Evolutionary conservation across 768 basidiomycete species (phyloP).

Genomic region (Pisolithus sp.): DNA sequence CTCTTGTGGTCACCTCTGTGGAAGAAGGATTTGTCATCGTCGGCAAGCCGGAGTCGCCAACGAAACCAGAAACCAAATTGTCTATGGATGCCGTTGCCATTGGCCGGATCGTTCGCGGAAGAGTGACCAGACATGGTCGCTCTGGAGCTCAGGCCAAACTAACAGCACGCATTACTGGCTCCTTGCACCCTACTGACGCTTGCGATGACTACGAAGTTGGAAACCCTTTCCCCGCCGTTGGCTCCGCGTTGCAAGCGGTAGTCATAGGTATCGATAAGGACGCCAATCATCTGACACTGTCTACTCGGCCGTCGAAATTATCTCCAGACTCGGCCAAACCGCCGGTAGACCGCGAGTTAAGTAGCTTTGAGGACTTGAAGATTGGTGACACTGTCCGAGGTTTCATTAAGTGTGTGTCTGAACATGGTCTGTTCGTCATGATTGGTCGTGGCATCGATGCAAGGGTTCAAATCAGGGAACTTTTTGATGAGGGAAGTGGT

Average conservation of each 20-base stretch:
- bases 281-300: constrained; percentile 69
- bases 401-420: constrained; percentile 81
- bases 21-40: constrained; percentile 86
- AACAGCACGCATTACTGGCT: constrained; percentile 61
- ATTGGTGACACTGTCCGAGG: constrained; percentile 77
- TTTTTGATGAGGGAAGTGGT: constrained; percentile 70
- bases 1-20: constrained; percentile 80
- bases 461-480: constrained; percentile 87
- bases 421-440: constrained; percentile 85
- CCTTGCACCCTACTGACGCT: constrained; percentile 75
- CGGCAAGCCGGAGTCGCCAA: constrained; percentile 55
- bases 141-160: constrained; percentile 77
- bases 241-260: constrained; percentile 61
- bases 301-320: constrained; percentile 70
- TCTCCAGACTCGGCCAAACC: constrained; percentile 41
- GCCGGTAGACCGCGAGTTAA: constrained; percentile 65
- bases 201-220: constrained; percentile 71
- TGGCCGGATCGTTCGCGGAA: constrained; percentile 75
- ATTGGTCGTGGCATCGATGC: constrained; percentile 82
- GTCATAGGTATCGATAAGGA: constrained; percentile 65
- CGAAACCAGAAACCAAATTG: constrained; percentile 40
- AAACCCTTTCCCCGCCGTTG: constrained; percentile 50
- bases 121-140: constrained; percentile 67
- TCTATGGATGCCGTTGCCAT: constrained; percentile 59
- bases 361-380: constrained; percentile 52